Percentiles rank a stretch among this genome's conserved stretches.
Evolutionary conservation across 140 eudicot species (phyloP).

Genomic region (Anethum foeniculum): DNA sequence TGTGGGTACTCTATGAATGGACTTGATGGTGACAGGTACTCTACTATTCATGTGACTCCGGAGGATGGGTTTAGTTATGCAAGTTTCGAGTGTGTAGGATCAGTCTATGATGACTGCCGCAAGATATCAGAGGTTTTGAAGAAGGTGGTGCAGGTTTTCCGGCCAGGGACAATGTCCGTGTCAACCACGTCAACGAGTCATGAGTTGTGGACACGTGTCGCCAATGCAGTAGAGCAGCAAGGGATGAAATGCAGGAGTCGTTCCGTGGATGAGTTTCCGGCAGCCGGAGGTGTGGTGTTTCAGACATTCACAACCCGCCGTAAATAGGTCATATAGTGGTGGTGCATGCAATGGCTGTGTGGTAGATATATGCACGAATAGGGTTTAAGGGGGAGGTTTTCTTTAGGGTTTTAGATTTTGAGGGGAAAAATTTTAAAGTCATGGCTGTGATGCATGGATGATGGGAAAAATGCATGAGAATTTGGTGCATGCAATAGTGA

Average conservation of each 20-base stretch:
- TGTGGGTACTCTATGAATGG: constrained; percentile 95
- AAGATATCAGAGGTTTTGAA: constrained; percentile 37
- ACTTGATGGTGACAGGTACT: constrained; percentile 52
- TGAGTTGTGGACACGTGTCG: constrained; percentile 46
- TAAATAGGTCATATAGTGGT: constrained; percentile 17
- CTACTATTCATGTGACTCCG: constrained; percentile 84
- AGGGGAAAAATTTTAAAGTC: neutral
- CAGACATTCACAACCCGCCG: constrained; percentile 68
- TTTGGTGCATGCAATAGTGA: constrained; percentile 14
- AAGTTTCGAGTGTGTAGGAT: constrained; percentile 66
- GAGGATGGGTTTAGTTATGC: constrained; percentile 88
- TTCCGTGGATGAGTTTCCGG: constrained; percentile 59
- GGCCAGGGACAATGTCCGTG: constrained; percentile 61
- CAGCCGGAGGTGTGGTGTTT: constrained; percentile 58
- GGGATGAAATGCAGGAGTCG: constrained; percentile 76
- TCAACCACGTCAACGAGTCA: constrained; percentile 38
- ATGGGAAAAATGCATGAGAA: constrained; percentile 25
- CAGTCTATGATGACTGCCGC: constrained; percentile 38
- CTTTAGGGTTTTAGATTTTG: neutral
- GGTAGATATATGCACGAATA: constrained; percentile 12
- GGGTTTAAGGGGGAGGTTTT: neutral
- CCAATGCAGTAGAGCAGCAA: constrained; percentile 39
- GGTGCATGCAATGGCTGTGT: constrained; percentile 12
- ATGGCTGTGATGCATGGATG: constrained; percentile 30
- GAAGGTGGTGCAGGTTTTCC: constrained; percentile 60